phyloP scores from a whole-genome alignment of 2,329 filamentous ascomycete species.

The Aspergillus novofumigatus region DNA sequence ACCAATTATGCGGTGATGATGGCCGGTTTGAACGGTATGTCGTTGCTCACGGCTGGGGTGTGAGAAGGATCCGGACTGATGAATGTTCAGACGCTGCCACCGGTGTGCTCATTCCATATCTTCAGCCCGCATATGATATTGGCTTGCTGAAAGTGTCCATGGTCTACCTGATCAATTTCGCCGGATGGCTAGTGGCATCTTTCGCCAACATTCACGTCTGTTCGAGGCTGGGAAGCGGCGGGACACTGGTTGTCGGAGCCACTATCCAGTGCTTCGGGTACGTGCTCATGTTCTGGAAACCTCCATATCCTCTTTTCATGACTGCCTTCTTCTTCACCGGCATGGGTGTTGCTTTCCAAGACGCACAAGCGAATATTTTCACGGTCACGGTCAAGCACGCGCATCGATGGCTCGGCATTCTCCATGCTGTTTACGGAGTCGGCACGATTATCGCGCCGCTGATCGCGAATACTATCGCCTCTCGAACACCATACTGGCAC shows the following conservation, averaged over 20 bases:
- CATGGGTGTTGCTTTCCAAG: constrained; percentile 18
- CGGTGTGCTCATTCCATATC: constrained; percentile 22
- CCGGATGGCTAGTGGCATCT: constrained; percentile 18
- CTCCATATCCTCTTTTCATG: constrained; percentile 18
- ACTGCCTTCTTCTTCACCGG: constrained; percentile 21
- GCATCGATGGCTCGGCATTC: constrained; percentile 21
- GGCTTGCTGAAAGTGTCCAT: constrained; percentile 19
- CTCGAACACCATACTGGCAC: constrained; percentile 18
- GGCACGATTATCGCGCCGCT: constrained; percentile 19
- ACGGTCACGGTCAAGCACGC: constrained; percentile 18
- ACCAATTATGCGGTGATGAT: constrained; percentile 18
- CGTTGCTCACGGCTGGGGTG: background rate
- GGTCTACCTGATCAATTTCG: constrained; percentile 21
- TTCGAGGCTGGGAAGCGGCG: constrained; percentile 19
- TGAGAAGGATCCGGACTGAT: background rate
- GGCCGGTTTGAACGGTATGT: constrained; percentile 19
- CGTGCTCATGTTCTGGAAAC: constrained; percentile 21
- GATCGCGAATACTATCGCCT: constrained; percentile 20
- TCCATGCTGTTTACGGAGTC: constrained; percentile 20
- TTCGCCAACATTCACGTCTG: constrained; percentile 23
- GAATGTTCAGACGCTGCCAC: constrained; percentile 15
- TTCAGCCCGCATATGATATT: constrained; percentile 19
- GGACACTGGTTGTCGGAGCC: constrained; percentile 18
- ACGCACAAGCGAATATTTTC: constrained; percentile 22
- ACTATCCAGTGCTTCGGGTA: constrained; percentile 17